Evolutionary conservation across 441 rosid genomes (phyloP).

Genomic region (Gossypium aridum): DNA sequence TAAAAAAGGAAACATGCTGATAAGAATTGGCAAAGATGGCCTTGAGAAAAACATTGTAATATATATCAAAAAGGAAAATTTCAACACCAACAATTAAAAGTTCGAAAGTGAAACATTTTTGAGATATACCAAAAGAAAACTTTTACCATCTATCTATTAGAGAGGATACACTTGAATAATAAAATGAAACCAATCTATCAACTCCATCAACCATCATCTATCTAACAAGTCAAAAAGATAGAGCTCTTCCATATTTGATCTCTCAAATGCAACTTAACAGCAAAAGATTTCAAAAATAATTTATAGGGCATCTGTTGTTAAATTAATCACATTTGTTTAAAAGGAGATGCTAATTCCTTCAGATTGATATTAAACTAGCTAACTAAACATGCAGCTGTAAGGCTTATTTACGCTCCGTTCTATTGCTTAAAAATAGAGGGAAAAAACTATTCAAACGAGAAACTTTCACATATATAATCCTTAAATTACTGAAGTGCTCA

Average conservation of each 20-base stretch:
- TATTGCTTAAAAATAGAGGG: background rate
- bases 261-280: background rate
- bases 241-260: background rate
- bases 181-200: background rate
- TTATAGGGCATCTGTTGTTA: background rate
- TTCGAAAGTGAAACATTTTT: background rate
- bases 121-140: background rate
- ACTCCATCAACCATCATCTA: background rate
- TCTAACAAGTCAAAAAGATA: background rate
- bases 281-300: background rate
- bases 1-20: background rate
- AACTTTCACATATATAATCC: background rate
- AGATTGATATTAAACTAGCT: background rate
- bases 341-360: background rate
- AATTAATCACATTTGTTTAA: background rate
- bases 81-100: background rate
- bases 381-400: background rate
- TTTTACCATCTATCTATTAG: background rate
- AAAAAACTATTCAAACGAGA: background rate
- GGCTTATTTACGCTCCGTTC: background rate
- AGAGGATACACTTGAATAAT: background rate
- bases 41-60: background rate
- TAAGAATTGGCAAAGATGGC: background rate
- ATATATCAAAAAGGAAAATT: background rate
- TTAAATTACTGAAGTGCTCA: background rate